Conservation (phyloP, 805 yeast genomes). For the Hanseniaspora nectarophila region DNA sequence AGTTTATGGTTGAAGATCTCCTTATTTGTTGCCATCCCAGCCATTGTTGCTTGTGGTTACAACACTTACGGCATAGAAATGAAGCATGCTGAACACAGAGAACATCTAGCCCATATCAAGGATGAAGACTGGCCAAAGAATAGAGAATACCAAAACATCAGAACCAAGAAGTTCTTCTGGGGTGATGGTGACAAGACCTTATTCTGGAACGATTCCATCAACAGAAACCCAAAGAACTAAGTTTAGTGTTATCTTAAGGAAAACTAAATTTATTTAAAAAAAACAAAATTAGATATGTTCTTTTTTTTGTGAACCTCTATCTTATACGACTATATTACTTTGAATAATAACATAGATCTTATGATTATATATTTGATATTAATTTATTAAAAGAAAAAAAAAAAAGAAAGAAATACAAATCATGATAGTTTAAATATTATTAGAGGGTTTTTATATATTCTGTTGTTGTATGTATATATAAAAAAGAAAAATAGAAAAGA, state of each 20-base stretch:
- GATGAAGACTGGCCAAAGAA: conserved; percentile 91
- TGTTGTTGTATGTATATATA: too few relatives aligned
- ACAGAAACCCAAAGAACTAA: conserved; percentile 46
- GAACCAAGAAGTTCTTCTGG: conserved; percentile 88
- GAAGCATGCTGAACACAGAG: conserved; percentile 84
- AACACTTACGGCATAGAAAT: conserved; percentile 73
- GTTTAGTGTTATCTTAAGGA: background rate
- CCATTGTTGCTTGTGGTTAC: conserved; percentile 59
- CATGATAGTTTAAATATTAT: background rate
- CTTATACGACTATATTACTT: too few relatives aligned
- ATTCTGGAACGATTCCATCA: conserved; percentile 89
- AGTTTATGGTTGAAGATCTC: conserved; percentile 78
- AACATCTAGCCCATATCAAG: conserved; percentile 51
- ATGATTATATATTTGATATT: background rate
- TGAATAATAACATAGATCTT: too few relatives aligned
- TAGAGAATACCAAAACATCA: conserved; percentile 83
- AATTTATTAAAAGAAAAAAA: background rate
- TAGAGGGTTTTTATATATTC: too few relatives aligned
- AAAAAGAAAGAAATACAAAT: background rate
- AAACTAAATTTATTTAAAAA: too few relatives aligned
- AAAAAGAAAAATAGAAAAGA: too few relatives aligned
- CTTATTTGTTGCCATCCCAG: conserved; percentile 69
- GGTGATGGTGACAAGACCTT: conserved; percentile 96
- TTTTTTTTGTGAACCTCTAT: too few relatives aligned
- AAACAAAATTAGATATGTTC: too few relatives aligned